These are phyloP conservation scores for Pichia heedii DNA, from an alignment of 805 yeast species.

Conservation along the genomic window DNA sequence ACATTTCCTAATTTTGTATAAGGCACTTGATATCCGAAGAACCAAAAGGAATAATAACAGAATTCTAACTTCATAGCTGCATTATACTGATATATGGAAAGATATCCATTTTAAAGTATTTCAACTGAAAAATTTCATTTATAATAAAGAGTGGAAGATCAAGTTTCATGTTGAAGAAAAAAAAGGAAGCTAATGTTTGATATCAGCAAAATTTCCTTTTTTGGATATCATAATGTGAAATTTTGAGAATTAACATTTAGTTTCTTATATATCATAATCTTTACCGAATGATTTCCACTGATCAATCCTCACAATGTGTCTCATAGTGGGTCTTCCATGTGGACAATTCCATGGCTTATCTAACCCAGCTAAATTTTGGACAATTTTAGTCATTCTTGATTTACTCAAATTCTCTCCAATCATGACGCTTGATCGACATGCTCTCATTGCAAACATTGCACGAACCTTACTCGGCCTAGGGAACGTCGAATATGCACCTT, in stretches of 20 bases:
- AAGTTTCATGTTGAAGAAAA: not conserved
- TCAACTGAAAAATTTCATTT: not conserved
- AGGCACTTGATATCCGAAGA: no score
- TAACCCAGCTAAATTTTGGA: slow-evolving; percentile 54
- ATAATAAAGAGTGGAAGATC: not conserved
- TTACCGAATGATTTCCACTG: slow-evolving; percentile 35
- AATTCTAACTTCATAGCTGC: no score
- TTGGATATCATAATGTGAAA: slow-evolving; percentile 20
- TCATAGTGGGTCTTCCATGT: slow-evolving; percentile 95
- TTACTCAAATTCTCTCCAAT: slow-evolving; percentile 63
- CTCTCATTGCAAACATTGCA: slow-evolving; percentile 86
- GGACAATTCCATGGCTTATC: slow-evolving; percentile 97
- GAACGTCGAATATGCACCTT: slow-evolving; percentile 28
- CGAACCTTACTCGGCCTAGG: slow-evolving; percentile 71
- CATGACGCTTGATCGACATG: slow-evolving; percentile 92
- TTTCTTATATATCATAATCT: slow-evolving; percentile 31
- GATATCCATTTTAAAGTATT: not conserved
- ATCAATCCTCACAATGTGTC: slow-evolving; percentile 66
- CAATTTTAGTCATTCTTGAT: slow-evolving; percentile 59
- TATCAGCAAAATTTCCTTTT: slow-evolving; percentile 21
- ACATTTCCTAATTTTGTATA: not conserved
- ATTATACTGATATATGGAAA: not conserved
- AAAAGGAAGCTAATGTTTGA: not conserved
- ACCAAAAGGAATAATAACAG: no score
- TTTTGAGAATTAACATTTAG: no score